Base-by-base conservation (phyloP, 306 rosid species). In the Cucurbita argyrosperma region DNA sequence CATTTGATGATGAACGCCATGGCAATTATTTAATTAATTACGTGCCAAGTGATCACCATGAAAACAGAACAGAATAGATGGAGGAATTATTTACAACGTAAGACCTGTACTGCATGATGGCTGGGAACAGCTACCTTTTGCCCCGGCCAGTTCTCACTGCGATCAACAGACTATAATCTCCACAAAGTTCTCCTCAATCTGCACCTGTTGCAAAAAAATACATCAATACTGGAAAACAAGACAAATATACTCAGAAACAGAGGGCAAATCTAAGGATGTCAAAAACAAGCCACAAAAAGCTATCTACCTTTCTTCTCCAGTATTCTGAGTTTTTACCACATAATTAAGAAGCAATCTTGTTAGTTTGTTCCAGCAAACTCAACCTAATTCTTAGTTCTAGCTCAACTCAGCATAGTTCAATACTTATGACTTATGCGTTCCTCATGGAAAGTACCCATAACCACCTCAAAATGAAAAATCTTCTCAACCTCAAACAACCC, bases 51-150 rank as follows among this genome's bases (percentile, higher is more conserved):
- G 75, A 75, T 78, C 78, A 71, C 75, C 59, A 69, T 23, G 49
- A 46, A 78, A 80, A 60, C 77, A 76, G 51, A 57, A 38, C 42
- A 51, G 43, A 67, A 16, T 76, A 23, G 76, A 67, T 6, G 52
- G 52, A 42, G 43, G 54, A 77, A 72, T 30, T 40, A 77, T 79
- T 80, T 84, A 90, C 90, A 70, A 70, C 46, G 51, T 83, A 87
- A 92, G 95, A 90, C 57, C 64, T 80, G 83, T 83, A 72, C 75
- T 49, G 13, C 74, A 52, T 40, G 76, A 50, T 21, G 77, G 74
- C 7, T 76, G 58, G 79, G 76, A 76, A 71, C 76, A 74, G 67
- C 78, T 76, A 78, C 10, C 71, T 83, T 63, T 81, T 65, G 80
- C 63, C 43, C 40, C 45, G 26, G 26, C 58, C 45, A 1, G 14